Evolutionary conservation across 75 land plant genomes (phyloP).

Genomic region (Larix kaempferi): DNA sequence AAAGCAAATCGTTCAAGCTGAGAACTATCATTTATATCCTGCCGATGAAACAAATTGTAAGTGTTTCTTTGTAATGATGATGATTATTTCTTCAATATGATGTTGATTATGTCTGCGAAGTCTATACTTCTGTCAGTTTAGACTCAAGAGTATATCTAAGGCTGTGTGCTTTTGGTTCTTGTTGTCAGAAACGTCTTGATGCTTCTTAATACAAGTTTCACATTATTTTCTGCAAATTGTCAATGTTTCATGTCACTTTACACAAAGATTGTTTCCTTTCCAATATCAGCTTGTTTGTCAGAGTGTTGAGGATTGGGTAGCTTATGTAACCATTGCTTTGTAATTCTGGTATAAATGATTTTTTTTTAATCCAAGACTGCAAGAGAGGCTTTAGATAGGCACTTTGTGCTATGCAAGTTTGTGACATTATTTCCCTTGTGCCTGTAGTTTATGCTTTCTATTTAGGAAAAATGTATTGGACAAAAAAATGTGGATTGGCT

Average conservation of each 20-base stretch:
- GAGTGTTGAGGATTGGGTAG: neutral
- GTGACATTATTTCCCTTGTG: too few relatives aligned
- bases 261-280: neutral
- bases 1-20: conserved; percentile 94
- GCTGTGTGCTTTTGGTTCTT: neutral
- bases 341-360: neutral
- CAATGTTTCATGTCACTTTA: neutral
- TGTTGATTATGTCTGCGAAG: neutral
- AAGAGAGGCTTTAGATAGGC: neutral
- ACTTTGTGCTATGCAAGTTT: too few relatives aligned
- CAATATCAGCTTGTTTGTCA: neutral
- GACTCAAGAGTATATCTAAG: neutral
- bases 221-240: neutral
- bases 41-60: conserved; percentile 75
- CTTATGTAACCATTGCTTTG: neutral
- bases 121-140: neutral
- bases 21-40: conserved; percentile 67
- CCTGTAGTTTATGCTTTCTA: too few relatives aligned
- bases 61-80: conserved; percentile 9
- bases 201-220: neutral
- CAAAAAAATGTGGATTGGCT: too few relatives aligned
- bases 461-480: too few relatives aligned
- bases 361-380: neutral
- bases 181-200: neutral
- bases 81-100: neutral